Evolutionary conservation across 176 grass and related monocot genomes (phyloP).

Genomic region (Microstegium vimineum): DNA sequence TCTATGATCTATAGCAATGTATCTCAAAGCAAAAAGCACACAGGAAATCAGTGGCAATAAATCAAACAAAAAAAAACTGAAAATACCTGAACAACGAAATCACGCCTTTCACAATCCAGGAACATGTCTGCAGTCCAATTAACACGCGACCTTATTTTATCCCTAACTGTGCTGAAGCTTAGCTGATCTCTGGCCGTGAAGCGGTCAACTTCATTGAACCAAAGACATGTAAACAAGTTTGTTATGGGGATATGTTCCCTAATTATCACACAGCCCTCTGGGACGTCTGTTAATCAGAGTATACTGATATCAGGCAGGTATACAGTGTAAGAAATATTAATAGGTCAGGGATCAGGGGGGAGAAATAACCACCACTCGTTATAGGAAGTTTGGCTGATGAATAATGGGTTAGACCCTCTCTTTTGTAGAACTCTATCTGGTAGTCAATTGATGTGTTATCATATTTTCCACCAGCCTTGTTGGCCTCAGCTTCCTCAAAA

Average conservation of each 20-base stretch:
- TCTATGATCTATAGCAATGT: background rate
- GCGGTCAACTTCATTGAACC: conserved; percentile 96
- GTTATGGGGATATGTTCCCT: conserved; percentile 86
- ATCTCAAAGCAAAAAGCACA: background rate
- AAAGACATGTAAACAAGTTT: conserved; percentile 90
- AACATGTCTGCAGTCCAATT: conserved; percentile 91
- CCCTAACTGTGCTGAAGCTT: conserved; percentile 93
- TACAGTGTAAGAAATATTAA: background rate
- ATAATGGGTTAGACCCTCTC: conserved; percentile 94
- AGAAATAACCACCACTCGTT: conserved; percentile 67
- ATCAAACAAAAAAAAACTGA: background rate
- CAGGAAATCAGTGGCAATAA: background rate
- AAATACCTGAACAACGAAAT: conserved; percentile 96
- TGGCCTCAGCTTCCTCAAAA: conserved; percentile 98
- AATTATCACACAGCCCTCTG: conserved; percentile 97
- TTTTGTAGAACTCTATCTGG: conserved; percentile 95
- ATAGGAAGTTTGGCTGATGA: conserved; percentile 90
- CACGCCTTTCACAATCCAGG: conserved; percentile 89
- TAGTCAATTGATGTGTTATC: conserved; percentile 90
- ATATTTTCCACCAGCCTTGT: conserved; percentile 96
- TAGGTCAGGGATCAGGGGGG: background rate
- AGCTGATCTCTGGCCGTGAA: conserved; percentile 91
- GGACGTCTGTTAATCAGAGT: conserved; percentile 65
- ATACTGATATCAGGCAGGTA: background rate
- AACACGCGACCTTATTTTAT: conserved; percentile 79